These are phyloP conservation scores for Acer saccharum DNA, from an alignment of 345 rosid species.

Conservation along the genomic window DNA sequence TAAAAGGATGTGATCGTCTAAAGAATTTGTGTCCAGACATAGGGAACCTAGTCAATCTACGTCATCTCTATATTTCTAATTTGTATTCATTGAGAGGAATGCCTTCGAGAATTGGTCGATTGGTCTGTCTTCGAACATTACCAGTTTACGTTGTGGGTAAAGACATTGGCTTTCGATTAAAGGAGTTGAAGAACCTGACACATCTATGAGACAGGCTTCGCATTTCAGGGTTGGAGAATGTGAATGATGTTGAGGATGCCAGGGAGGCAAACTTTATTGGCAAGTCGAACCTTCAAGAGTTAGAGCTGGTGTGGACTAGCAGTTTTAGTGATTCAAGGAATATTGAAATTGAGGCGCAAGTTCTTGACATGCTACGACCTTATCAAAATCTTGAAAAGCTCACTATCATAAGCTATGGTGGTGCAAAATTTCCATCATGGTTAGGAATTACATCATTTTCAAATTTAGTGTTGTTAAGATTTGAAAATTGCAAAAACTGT, in stretches of 20 bases:
- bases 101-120: constrained; percentile 2
- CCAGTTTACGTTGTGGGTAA: background rate
- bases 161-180: background rate
- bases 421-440: constrained; percentile 40
- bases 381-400: constrained; percentile 35
- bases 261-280: constrained; percentile 24
- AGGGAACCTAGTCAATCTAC: constrained; percentile 15
- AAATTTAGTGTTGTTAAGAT: constrained; percentile 22
- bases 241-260: constrained; percentile 17
- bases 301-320: constrained; percentile 38
- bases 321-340: background rate
- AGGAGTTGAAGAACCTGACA: constrained; percentile 2
- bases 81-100: background rate
- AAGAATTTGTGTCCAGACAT: background rate
- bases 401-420: constrained; percentile 33
- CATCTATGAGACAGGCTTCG: background rate
- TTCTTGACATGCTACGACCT: constrained; percentile 42
- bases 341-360: no score
- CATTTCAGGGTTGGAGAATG: constrained; percentile 9
- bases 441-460: constrained; percentile 34
- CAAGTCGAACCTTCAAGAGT: constrained; percentile 32
- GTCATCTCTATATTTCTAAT: background rate
- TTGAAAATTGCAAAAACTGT: constrained; percentile 35
- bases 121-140: background rate
- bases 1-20: background rate